phyloP scores from a whole-genome alignment of 1,284 basidiomycete species.

The Sanguinoderma infundibulare region DNA sequence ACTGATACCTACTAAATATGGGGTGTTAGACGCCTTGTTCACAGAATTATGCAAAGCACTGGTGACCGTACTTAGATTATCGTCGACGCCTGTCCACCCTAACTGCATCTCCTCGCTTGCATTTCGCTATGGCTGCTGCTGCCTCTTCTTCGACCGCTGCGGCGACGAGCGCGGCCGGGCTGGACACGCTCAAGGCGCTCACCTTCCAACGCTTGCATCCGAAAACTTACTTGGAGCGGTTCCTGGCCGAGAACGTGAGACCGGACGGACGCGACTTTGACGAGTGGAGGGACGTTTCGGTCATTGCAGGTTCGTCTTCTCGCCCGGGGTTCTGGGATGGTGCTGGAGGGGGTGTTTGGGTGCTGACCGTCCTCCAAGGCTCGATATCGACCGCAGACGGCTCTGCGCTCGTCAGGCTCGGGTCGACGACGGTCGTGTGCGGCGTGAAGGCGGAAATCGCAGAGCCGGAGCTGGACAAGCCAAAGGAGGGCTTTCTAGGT shows the following conservation, averaged over 20 bases:
- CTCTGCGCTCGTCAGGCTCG: constrained; percentile 87
- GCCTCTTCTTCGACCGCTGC: constrained; percentile 18
- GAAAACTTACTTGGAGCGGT: constrained; percentile 78
- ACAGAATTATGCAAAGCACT: no score
- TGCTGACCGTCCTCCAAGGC: constrained; percentile 44
- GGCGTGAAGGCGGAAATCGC: constrained; percentile 95
- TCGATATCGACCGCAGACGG: constrained; percentile 92
- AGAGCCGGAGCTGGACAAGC: constrained; percentile 80
- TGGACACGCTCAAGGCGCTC: constrained; percentile 55
- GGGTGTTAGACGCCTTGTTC: no score
- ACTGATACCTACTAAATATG: no score
- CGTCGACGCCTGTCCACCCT: no score
- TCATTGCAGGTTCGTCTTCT: constrained; percentile 70
- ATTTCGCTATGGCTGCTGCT: constrained; percentile 25
- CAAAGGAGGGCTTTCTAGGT: constrained; percentile 85
- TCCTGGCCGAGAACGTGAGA: constrained; percentile 70
- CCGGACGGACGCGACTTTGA: constrained; percentile 75
- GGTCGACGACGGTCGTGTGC: constrained; percentile 90
- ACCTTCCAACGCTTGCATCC: constrained; percentile 87
- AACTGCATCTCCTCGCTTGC: background rate
- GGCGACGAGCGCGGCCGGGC: constrained; percentile 18
- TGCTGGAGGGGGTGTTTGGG: background rate
- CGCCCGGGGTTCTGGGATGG: background rate
- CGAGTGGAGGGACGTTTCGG: constrained; percentile 69
- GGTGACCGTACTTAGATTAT: no score